Evolutionary conservation across 2,329 filamentous ascomycete species (phyloP).

Genomic region (Sporothrix inflata): DNA sequence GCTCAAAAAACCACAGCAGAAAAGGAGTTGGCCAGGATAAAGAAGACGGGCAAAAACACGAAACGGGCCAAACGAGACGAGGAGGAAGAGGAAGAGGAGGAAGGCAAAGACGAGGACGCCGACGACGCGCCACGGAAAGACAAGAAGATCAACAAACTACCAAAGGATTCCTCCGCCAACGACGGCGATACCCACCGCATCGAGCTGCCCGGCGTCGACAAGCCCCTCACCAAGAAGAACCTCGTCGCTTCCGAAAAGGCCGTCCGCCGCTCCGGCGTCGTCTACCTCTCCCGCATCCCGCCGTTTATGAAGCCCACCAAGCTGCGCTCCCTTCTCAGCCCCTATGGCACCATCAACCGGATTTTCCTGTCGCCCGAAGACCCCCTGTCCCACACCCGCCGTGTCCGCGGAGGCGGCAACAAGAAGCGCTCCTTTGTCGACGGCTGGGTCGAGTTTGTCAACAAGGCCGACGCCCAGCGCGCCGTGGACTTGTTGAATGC

Average conservation of each 20-base stretch:
- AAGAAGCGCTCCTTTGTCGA: conserved; percentile 82
- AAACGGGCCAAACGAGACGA: background rate
- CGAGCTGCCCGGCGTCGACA: conserved; percentile 52
- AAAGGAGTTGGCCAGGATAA: background rate
- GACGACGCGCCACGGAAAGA: conserved; percentile 29
- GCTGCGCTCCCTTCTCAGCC: conserved; percentile 72
- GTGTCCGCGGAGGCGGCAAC: conserved; percentile 75
- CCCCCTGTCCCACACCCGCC: conserved; percentile 64
- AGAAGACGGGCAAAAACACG: background rate
- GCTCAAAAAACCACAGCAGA: background rate
- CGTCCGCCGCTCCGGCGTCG: conserved; percentile 73
- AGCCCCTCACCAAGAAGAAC: conserved; percentile 67
- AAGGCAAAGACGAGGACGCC: background rate
- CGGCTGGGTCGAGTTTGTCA: conserved; percentile 82
- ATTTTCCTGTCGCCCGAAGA: conserved; percentile 81
- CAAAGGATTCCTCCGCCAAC: background rate
- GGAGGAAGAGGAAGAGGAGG: conserved; percentile 1
- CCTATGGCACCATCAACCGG: conserved; percentile 75
- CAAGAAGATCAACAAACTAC: conserved; percentile 3
- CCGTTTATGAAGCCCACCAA: conserved; percentile 88
- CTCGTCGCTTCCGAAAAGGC: conserved; percentile 66
- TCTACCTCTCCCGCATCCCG: conserved; percentile 82
- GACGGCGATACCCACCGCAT: background rate
- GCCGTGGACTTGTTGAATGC: conserved; percentile 77
- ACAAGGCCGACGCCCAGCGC: conserved; percentile 76